A percentile compares a stretch with the other conserved stretches of the same genome.
phyloP scores from a whole-genome alignment of 2,329 filamentous ascomycete species.

The Xylaria sp. region DNA sequence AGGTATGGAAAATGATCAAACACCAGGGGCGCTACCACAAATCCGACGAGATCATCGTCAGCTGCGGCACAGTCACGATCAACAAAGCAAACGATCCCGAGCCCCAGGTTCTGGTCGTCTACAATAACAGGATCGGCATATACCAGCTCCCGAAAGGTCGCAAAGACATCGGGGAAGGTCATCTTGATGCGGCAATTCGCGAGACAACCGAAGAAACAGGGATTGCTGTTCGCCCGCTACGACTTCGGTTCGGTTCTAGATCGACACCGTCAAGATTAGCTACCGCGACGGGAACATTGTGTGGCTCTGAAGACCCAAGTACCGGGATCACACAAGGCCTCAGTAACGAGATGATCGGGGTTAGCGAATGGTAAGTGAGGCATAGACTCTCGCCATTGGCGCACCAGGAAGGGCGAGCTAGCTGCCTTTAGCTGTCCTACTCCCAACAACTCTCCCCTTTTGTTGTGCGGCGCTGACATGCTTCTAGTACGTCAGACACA shows the following conservation, averaged over 20 bases:
- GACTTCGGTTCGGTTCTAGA: slow-evolving; percentile 50
- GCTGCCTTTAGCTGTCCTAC: not conserved
- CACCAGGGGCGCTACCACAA: slow-evolving; percentile 44
- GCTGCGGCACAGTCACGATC: slow-evolving; percentile 54
- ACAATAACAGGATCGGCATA: slow-evolving; percentile 50
- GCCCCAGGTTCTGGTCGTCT: slow-evolving; percentile 49
- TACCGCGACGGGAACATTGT: slow-evolving; percentile 20
- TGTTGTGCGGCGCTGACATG: slow-evolving; percentile 12
- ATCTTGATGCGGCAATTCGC: slow-evolving; percentile 50
- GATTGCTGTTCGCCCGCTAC: slow-evolving; percentile 46
- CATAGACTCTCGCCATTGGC: not conserved
- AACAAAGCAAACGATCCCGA: slow-evolving; percentile 38
- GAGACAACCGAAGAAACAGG: slow-evolving; percentile 57
- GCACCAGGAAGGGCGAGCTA: slow-evolving; percentile 1
- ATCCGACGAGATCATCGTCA: slow-evolving; percentile 51
- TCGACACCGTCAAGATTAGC: slow-evolving; percentile 44
- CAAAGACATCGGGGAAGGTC: slow-evolving; percentile 53
- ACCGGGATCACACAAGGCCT: slow-evolving; percentile 37
- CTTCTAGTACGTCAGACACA: slow-evolving; percentile 32
- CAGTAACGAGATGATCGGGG: slow-evolving; percentile 38
- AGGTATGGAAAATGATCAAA: slow-evolving; percentile 39
- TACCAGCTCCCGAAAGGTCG: slow-evolving; percentile 56
- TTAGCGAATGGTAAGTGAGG: slow-evolving; percentile 39
- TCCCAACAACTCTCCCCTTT: not conserved
- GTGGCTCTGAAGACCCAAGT: slow-evolving; percentile 33